Conservation (phyloP, 306 rosid species). For the Corylus americana region DNA sequence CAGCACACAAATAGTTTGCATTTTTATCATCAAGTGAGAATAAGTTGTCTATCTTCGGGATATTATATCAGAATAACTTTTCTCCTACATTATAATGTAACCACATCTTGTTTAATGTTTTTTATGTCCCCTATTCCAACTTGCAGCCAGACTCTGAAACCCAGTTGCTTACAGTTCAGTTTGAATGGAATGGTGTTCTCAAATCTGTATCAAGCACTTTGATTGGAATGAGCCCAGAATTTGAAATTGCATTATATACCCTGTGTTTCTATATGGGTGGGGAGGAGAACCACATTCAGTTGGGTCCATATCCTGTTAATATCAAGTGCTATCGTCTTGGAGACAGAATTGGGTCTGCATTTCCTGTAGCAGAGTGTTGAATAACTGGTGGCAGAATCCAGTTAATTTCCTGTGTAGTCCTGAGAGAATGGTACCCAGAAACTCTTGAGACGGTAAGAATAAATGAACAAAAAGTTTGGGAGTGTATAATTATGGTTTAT, state of each 20-base stretch:
- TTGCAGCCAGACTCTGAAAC: slow-evolving; percentile 95
- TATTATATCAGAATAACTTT: not conserved
- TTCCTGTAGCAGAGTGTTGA: slow-evolving; percentile 76
- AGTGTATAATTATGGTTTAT: not conserved
- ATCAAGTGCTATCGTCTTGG: slow-evolving; percentile 80
- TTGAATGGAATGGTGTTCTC: slow-evolving; percentile 92
- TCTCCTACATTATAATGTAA: slow-evolving; percentile 18
- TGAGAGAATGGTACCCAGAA: slow-evolving; percentile 15
- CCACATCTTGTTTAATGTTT: slow-evolving; percentile 22
- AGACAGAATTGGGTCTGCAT: slow-evolving; percentile 70
- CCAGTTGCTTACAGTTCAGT: slow-evolving; percentile 86
- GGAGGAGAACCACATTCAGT: slow-evolving; percentile 76
- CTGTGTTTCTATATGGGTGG: slow-evolving; percentile 74
- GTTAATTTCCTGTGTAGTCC: not conserved
- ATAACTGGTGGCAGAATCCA: slow-evolving; percentile 17
- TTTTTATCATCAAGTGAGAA: not conserved
- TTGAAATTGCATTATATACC: slow-evolving; percentile 86
- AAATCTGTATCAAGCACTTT: slow-evolving; percentile 91
- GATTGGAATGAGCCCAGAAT: slow-evolving; percentile 98
- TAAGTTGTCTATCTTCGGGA: not conserved
- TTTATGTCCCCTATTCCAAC: slow-evolving; percentile 10
- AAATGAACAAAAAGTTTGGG: not conserved
- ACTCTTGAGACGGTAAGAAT: no score
- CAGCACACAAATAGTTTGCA: not conserved
- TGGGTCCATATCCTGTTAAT: slow-evolving; percentile 84